Conservation (phyloP, 2,329 filamentous ascomycete genomes). For the Fusarium paranaense region DNA sequence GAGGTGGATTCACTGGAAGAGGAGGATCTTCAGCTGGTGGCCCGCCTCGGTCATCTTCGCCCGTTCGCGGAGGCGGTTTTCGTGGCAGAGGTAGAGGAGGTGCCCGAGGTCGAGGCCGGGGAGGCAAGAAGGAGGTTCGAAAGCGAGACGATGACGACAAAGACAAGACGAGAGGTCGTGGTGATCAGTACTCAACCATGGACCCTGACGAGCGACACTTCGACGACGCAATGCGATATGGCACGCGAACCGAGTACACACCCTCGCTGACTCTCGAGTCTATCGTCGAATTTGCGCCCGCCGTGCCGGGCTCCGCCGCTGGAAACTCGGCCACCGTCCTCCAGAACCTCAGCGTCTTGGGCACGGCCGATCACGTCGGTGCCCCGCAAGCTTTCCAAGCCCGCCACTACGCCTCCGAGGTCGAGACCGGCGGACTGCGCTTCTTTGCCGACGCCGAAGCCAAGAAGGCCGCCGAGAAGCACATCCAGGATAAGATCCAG, state of each 20-base stretch:
- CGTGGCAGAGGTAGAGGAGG: constrained; percentile 29
- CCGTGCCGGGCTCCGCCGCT: constrained; percentile 41
- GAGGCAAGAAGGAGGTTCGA: constrained; percentile 25
- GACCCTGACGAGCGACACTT: constrained; percentile 51
- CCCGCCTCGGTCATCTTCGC: constrained; percentile 21
- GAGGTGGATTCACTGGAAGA: constrained; percentile 16
- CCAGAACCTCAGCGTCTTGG: constrained; percentile 51
- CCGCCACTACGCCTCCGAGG: constrained; percentile 48
- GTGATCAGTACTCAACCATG: constrained; percentile 43
- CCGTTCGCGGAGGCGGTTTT: constrained; percentile 28
- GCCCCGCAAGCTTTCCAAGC: constrained; percentile 46
- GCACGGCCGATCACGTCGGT: constrained; percentile 50
- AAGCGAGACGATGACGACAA: constrained; percentile 41
- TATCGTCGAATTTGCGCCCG: constrained; percentile 48
- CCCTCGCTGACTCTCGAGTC: constrained; percentile 50
- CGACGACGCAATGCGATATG: constrained; percentile 51
- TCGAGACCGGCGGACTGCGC: constrained; percentile 42
- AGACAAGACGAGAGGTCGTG: constrained; percentile 41
- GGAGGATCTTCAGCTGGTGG: constrained; percentile 21
- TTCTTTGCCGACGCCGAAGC: constrained; percentile 43
- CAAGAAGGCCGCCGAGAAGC: constrained; percentile 46
- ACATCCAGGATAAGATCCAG: constrained; percentile 44
- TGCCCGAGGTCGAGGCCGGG: constrained; percentile 22
- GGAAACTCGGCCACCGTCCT: constrained; percentile 50
- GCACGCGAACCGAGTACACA: constrained; percentile 45